Percentiles rank a stretch among this genome's conserved stretches.
These are phyloP conservation scores for Mycena latifolia DNA, from an alignment of 768 basidiomycete genomes.

Conservation along the genomic window DNA sequence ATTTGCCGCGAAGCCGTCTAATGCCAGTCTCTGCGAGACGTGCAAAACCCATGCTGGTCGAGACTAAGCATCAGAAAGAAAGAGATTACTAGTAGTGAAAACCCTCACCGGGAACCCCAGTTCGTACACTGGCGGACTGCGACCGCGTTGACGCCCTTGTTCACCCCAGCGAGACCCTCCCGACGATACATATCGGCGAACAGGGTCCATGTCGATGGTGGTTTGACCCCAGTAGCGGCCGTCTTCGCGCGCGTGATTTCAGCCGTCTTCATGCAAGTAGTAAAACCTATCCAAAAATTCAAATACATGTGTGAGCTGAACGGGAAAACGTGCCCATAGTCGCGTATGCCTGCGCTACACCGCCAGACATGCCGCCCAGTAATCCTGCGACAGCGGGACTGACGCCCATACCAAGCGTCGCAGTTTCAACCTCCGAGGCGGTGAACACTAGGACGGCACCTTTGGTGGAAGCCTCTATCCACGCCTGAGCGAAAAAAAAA, in stretches of 20 bases:
- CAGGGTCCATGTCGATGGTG: conserved; percentile 93
- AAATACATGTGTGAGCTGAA: conserved; percentile 12
- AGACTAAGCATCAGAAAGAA: not conserved
- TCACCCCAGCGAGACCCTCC: conserved; percentile 95
- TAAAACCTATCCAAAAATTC: conserved; percentile 75
- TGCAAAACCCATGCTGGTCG: conserved; percentile 91
- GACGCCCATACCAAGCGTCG: conserved; percentile 72
- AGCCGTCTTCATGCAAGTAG: conserved; percentile 99
- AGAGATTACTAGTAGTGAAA: conserved; percentile 25
- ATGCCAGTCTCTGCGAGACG: conserved; percentile 90
- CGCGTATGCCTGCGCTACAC: conserved; percentile 97
- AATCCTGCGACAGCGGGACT: conserved; percentile 88
- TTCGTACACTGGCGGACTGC: conserved; percentile 94
- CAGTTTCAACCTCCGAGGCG: conserved; percentile 93
- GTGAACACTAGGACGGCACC: conserved; percentile 97
- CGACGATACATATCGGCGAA: conserved; percentile 95
- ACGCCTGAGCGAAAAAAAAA: conserved; percentile 70
- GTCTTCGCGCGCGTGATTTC: conserved; percentile 98
- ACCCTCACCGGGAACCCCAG: conserved; percentile 87
- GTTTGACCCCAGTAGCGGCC: conserved; percentile 84
- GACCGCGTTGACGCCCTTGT: conserved; percentile 98
- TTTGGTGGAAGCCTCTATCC: conserved; percentile 99
- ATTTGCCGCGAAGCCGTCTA: conserved; percentile 81
- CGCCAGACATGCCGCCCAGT: conserved; percentile 97
- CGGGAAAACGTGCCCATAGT: conserved; percentile 90